A percentile compares a stretch with the other conserved stretches of the same genome.
Conservation (phyloP, 352 stramenopile genomes). For the Saprolegnia parasitica region DNA sequence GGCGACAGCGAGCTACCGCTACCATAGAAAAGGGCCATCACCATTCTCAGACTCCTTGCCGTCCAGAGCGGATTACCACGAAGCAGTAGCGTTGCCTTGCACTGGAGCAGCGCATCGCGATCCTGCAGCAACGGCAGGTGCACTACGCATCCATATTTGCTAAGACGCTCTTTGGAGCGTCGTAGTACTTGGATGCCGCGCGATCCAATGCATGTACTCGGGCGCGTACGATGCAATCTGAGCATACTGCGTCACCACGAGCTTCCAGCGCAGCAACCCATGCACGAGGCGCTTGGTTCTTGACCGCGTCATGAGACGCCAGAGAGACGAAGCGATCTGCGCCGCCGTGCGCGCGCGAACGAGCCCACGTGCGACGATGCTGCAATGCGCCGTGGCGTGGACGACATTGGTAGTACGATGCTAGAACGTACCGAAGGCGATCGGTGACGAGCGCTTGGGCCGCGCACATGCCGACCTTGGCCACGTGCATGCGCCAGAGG, state of each 20-base stretch:
- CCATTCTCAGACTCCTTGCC: neutral
- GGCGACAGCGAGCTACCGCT: too few species aligned
- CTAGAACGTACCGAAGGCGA: slow-evolving; percentile 5
- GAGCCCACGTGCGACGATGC: neutral
- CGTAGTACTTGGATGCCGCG: neutral
- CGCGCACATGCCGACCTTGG: neutral
- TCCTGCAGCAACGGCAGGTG: neutral
- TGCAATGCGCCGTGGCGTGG: neutral
- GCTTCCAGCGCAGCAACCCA: neutral
- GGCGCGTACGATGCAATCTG: neutral
- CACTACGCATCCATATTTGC: neutral
- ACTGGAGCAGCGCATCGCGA: neutral
- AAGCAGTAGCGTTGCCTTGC: neutral
- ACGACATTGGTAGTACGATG: neutral
- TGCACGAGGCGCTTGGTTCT: neutral
- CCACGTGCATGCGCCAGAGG: neutral
- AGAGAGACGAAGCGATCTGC: neutral
- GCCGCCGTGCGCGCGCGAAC: neutral
- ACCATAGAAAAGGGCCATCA: neutral
- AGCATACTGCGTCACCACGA: neutral
- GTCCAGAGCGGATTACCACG: too few species aligned
- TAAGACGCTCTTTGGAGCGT: neutral
- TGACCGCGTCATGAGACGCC: neutral
- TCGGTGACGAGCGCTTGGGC: neutral
- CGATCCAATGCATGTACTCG: slow-evolving; percentile 8